A percentile compares a stretch with the other conserved stretches of the same genome.
Conservation (phyloP, 2,329 filamentous ascomycete genomes). For the Cadophora sp. region DNA sequence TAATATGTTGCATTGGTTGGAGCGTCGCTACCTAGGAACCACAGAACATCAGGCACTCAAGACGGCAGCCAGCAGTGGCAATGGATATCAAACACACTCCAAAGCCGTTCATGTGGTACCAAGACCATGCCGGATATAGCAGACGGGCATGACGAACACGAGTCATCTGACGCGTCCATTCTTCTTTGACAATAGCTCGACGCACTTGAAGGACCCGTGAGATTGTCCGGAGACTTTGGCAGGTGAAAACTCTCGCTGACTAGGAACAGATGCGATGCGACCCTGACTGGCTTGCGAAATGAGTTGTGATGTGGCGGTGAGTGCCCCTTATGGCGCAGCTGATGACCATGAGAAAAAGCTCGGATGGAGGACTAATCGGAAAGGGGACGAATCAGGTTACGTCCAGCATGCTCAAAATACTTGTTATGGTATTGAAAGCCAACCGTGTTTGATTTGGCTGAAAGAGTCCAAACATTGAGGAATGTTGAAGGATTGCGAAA, state of each 20-base stretch:
- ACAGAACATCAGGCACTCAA: not conserved
- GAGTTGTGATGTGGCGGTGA: slow-evolving; percentile 7
- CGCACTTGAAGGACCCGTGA: too few relatives aligned
- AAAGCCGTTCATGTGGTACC: too few relatives aligned
- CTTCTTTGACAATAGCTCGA: not conserved
- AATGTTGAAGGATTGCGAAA: not conserved
- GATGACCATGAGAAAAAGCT: not conserved
- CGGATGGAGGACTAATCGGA: not conserved
- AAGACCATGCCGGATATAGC: too few relatives aligned
- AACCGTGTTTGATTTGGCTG: not conserved
- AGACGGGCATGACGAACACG: too few relatives aligned
- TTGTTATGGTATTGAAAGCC: not conserved
- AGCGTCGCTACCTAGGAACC: not conserved
- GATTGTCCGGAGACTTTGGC: not conserved
- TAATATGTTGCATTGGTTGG: not conserved
- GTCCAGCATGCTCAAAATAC: not conserved
- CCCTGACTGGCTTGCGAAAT: not conserved
- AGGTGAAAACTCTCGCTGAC: not conserved
- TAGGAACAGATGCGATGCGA: not conserved
- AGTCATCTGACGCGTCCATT: too few relatives aligned
- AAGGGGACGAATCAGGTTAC: not conserved
- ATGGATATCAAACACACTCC: too few relatives aligned
- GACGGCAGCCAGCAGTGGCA: not conserved
- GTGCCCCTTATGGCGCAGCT: not conserved
- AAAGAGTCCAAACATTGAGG: too few relatives aligned